Base-by-base conservation (phyloP, 306 rosid species). In the Oxytropis ochrocephala region DNA sequence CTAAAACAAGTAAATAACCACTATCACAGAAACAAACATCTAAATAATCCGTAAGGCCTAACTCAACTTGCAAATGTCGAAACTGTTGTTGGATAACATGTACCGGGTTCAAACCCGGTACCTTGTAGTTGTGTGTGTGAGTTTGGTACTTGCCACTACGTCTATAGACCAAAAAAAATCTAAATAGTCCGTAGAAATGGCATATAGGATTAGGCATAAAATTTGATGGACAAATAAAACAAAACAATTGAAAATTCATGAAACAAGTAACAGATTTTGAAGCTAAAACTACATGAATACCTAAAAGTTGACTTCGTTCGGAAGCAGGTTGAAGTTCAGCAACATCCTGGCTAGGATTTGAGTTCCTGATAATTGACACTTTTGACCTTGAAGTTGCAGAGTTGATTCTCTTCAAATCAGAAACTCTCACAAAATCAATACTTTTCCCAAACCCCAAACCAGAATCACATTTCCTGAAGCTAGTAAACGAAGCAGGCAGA, bases 311-410 rank as follows among this genome's bases (percentile, higher is more conserved):
- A 73, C 96, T 95, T 70, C 97, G 91, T 57, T 86, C 88, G 27
- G 95, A 87, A 17, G 99, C 95, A 0, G 89, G 86, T 84, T 89
- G 87, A 65, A 95, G 91, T 76, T 95, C 88, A 16, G 84, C 96
- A 62, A 82, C 82, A 73, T 95, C 99, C 4, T 88, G 80, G 24
- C 91, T 84, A 5, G 86, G 83, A 81, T 82, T 87, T 6, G 96
- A 89, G 77, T 83, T 89, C 70, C 90, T 80, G 54, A 95, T 75
- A 21, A 91, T 70, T 16, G 83, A 85, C 55, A 91, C 80, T 85
- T 75, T 95, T 18, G 79, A 80, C 83, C 87, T 81, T 7, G 29
- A 3, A 24, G 8, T 38, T 2, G 63, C 75, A 46, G 82, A 81
- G 60, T 83, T 78, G 6, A 81, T 47, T 42, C 83, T 85, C 80